These are phyloP conservation scores for Saccharomycopsis fermentans DNA, from an alignment of 805 yeast genomes.

Conservation along the genomic window DNA sequence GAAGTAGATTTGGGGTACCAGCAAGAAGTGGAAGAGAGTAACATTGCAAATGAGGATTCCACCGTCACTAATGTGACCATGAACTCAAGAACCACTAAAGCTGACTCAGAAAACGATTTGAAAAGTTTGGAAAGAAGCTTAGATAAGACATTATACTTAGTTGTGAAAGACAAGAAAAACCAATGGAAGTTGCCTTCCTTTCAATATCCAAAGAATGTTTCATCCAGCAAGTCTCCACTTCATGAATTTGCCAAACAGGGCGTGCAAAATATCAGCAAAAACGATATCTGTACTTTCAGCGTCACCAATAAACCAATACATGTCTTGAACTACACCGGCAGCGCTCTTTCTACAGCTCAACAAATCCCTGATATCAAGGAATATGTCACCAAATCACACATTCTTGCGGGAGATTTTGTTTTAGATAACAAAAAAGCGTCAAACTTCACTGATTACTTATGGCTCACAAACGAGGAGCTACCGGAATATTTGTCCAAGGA, in stretches of 20 bases:
- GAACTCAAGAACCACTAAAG: conserved; percentile 64
- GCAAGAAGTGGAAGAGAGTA: conserved; percentile 23
- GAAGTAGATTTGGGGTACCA: conserved; percentile 49
- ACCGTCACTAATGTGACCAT: conserved; percentile 60
- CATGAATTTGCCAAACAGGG: conserved; percentile 71
- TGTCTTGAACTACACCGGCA: conserved; percentile 36
- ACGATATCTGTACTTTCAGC: conserved; percentile 70
- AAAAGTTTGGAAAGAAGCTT: conserved; percentile 70
- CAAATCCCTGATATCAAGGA: conserved; percentile 33
- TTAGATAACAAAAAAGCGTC: conserved; percentile 27
- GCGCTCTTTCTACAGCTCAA: conserved; percentile 19
- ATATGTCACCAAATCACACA: conserved; percentile 77
- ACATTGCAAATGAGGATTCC: conserved; percentile 34
- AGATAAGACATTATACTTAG: conserved; percentile 68
- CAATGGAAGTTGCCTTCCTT: conserved; percentile 81
- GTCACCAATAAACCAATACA: conserved; percentile 88
- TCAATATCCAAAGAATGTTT: conserved; percentile 19
- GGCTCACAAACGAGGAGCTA: conserved; percentile 78
- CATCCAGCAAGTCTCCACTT: conserved; percentile 40
- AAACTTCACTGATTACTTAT: conserved; percentile 44
- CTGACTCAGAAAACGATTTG: conserved; percentile 55
- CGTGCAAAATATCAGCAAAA: conserved; percentile 62
- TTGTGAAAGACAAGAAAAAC: conserved; percentile 37
- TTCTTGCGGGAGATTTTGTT: conserved; percentile 70
- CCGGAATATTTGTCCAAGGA: conserved; percentile 4